A percentile compares a stretch with the other conserved stretches of the same genome.
Conservation (phyloP, 2,329 filamentous ascomycete species). For the Coniochaeta sp. region DNA sequence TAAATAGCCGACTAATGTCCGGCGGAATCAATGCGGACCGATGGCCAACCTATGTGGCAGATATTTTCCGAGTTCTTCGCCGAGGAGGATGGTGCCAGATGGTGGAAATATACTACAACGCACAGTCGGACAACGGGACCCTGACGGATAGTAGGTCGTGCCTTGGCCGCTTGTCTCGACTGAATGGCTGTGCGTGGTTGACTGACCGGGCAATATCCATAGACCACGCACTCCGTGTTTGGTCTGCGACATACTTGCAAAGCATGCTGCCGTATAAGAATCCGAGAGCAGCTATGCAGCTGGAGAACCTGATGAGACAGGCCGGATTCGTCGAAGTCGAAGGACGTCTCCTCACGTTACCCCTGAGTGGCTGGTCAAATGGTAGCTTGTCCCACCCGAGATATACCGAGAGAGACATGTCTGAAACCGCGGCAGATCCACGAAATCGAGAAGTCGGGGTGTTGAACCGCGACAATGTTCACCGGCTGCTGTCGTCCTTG, state of each 20-base stretch:
- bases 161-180: background rate
- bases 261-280: conserved; percentile 60
- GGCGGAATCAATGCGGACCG: conserved; percentile 65
- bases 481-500: conserved; percentile 45
- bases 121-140: conserved; percentile 80
- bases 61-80: conserved; percentile 65
- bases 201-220: background rate
- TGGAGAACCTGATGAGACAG: conserved; percentile 50
- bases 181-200: background rate
- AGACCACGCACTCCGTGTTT: conserved; percentile 59
- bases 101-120: conserved; percentile 79
- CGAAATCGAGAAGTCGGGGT: conserved; percentile 46
- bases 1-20: conserved; percentile 69
- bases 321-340: conserved; percentile 66
- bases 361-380: conserved; percentile 62
- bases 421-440: conserved; percentile 29
- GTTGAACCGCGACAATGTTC: conserved; percentile 47
- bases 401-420: conserved; percentile 8
- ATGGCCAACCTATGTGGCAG: conserved; percentile 70
- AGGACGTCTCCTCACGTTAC: conserved; percentile 56
- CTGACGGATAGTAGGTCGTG: conserved; percentile 54
- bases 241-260: conserved; percentile 59
- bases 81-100: conserved; percentile 82
- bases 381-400: conserved; percentile 36
- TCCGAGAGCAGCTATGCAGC: conserved; percentile 53